These are phyloP conservation scores for Articulospora tetracladia DNA, from an alignment of 495 filamentous ascomycete species.

Conservation along the genomic window DNA sequence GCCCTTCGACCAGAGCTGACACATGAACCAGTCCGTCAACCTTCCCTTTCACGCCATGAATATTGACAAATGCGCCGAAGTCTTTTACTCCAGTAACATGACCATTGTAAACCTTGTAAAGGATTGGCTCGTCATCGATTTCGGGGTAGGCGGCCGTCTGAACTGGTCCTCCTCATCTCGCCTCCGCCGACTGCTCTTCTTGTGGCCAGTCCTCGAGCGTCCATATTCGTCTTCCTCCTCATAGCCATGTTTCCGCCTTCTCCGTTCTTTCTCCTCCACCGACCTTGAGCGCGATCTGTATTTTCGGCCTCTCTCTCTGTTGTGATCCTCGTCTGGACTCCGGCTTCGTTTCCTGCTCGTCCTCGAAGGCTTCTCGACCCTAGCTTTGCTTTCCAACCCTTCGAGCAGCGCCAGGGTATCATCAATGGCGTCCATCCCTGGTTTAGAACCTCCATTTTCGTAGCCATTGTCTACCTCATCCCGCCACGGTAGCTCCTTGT, in stretches of 20 bases:
- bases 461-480: constrained; percentile 41
- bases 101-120: constrained; percentile 89
- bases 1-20: constrained; percentile 86
- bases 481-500: constrained; percentile 61
- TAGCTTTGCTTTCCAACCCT: constrained; percentile 69
- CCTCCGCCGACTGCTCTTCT: constrained; percentile 41
- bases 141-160: constrained; percentile 71
- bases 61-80: constrained; percentile 92
- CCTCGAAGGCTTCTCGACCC: constrained; percentile 35
- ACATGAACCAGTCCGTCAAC: constrained; percentile 94
- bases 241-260: constrained; percentile 40
- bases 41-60: constrained; percentile 81
- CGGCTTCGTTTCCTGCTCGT: constrained; percentile 63
- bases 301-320: constrained; percentile 25
- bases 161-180: constrained; percentile 61
- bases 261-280: constrained; percentile 35
- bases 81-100: constrained; percentile 88
- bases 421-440: constrained; percentile 66
- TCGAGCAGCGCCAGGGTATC: constrained; percentile 93
- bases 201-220: constrained; percentile 38
- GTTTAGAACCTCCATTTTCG: constrained; percentile 16
- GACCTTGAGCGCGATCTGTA: constrained; percentile 40
- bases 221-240: constrained; percentile 65
- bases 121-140: constrained; percentile 72
- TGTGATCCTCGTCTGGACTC: constrained; percentile 64